A percentile compares a stretch with the other conserved stretches of the same genome.
These are phyloP conservation scores for Ramichloridium luteum DNA, from an alignment of 2,329 filamentous ascomycete species.

Conservation along the genomic window DNA sequence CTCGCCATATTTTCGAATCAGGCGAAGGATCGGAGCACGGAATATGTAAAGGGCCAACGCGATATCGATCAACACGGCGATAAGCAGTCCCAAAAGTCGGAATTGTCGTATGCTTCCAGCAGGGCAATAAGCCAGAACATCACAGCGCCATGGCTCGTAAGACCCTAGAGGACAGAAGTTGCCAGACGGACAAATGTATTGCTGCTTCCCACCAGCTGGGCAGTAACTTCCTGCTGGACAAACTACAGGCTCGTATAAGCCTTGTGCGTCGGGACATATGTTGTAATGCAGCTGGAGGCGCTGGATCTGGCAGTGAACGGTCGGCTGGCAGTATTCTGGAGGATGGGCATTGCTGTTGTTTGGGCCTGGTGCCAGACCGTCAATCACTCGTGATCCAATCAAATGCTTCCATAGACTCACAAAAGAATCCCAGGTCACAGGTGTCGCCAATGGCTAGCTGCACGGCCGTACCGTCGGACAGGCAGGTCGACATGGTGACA, in stretches of 20 bases:
- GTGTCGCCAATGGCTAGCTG: slow-evolving; percentile 20
- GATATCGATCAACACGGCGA: slow-evolving; percentile 35
- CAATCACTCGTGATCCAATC: neutral
- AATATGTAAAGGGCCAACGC: slow-evolving; percentile 29
- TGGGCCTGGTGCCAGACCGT: slow-evolving; percentile 12
- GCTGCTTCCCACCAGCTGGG: slow-evolving; percentile 32
- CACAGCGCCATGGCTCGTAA: slow-evolving; percentile 37
- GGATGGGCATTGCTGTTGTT: slow-evolving; percentile 17
- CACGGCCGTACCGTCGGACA: too few species aligned
- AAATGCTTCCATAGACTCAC: slow-evolving; percentile 7
- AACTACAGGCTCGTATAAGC: slow-evolving; percentile 38
- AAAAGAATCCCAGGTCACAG: slow-evolving; percentile 18
- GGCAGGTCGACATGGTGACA: too few species aligned
- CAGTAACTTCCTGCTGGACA: slow-evolving; percentile 42
- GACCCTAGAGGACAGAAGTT: slow-evolving; percentile 42
- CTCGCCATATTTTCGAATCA: slow-evolving; percentile 24
- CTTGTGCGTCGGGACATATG: slow-evolving; percentile 23
- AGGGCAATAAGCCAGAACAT: slow-evolving; percentile 35
- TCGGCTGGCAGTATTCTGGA: slow-evolving; percentile 23
- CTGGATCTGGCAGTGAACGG: slow-evolving; percentile 14
- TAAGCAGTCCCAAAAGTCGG: slow-evolving; percentile 32
- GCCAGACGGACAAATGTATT: slow-evolving; percentile 35
- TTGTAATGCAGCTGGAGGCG: slow-evolving; percentile 14
- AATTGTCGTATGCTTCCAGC: slow-evolving; percentile 32
- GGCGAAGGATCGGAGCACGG: slow-evolving; percentile 25